Conservation (phyloP, 495 filamentous ascomycete species). For the Tuber brumale region DNA sequence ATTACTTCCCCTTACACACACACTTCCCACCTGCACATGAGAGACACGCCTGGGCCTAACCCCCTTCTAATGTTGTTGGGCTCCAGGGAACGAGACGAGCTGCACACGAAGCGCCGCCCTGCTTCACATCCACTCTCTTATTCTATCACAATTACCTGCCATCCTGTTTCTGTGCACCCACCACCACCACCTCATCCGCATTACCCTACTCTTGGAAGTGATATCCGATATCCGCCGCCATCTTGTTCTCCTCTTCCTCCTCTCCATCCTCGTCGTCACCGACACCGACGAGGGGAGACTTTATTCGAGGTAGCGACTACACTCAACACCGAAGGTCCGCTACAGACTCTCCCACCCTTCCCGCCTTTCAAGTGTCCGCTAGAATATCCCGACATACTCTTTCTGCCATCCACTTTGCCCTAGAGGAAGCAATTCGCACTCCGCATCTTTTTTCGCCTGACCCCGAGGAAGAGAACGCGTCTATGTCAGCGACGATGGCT, state of each 20-base stretch:
- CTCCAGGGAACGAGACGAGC: conserved; percentile 30
- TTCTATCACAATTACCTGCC: conserved; percentile 34
- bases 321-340: conserved; percentile 24
- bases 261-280: conserved; percentile 43
- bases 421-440: conserved; percentile 82
- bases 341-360: conserved; percentile 35
- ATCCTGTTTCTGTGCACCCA: conserved; percentile 28
- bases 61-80: conserved; percentile 31
- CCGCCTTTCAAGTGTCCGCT: conserved; percentile 28
- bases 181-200: conserved; percentile 9
- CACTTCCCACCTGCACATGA: conserved; percentile 21
- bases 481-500: conserved; percentile 76
- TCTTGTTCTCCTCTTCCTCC: conserved; percentile 40
- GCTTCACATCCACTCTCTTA: conserved; percentile 26
- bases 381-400: conserved; percentile 58
- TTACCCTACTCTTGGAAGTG: conserved; percentile 34
- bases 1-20: conserved; percentile 32
- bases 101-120: conserved; percentile 15
- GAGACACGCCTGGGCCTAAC: conserved; percentile 21
- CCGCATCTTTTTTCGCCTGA: conserved; percentile 81
- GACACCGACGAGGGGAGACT: conserved; percentile 43
- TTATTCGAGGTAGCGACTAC: conserved; percentile 35
- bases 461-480: conserved; percentile 80
- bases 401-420: conserved; percentile 77
- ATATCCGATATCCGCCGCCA: conserved; percentile 38